Percentiles rank a stretch among this genome's conserved stretches.
phyloP scores from a whole-genome alignment of 306 rosid species.

The Luffa aegyptiaca region DNA sequence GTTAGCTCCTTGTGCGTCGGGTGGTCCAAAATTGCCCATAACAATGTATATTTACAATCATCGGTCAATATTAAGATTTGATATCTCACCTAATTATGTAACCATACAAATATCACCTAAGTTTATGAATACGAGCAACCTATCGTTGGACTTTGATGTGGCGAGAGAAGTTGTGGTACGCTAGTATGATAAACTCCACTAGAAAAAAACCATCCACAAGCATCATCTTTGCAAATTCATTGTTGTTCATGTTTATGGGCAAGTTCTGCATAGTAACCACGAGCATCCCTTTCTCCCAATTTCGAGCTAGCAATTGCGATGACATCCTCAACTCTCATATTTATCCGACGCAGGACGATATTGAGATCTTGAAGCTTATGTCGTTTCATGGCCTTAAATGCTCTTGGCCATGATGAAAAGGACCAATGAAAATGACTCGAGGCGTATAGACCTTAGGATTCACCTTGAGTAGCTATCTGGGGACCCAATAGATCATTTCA shows the following conservation, averaged over 20 bases:
- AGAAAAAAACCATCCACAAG: slow-evolving; percentile 62
- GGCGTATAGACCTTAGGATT: slow-evolving; percentile 28
- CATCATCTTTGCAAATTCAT: slow-evolving; percentile 47
- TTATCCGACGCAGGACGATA: slow-evolving; percentile 16
- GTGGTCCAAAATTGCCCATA: no score
- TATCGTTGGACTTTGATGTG: no score
- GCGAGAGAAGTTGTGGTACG: no score
- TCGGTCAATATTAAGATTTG: no score
- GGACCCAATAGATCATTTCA: background rate
- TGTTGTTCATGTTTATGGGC: background rate
- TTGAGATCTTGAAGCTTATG: slow-evolving; percentile 41
- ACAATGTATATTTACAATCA: no score
- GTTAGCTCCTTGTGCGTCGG: no score
- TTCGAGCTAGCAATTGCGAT: slow-evolving; percentile 18
- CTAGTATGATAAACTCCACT: slow-evolving; percentile 8
- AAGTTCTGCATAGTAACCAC: slow-evolving; percentile 49
- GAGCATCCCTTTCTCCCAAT: slow-evolving; percentile 27
- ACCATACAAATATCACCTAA: no score
- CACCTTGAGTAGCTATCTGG: background rate
- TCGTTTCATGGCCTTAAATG: slow-evolving; percentile 45
- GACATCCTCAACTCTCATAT: slow-evolving; percentile 3
- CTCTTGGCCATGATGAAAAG: slow-evolving; percentile 37
- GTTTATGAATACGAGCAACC: no score
- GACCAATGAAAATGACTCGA: slow-evolving; percentile 58
- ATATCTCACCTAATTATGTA: no score